Conservation (phyloP, 148 eudicot species). For the Selenicereus undatus region DNA sequence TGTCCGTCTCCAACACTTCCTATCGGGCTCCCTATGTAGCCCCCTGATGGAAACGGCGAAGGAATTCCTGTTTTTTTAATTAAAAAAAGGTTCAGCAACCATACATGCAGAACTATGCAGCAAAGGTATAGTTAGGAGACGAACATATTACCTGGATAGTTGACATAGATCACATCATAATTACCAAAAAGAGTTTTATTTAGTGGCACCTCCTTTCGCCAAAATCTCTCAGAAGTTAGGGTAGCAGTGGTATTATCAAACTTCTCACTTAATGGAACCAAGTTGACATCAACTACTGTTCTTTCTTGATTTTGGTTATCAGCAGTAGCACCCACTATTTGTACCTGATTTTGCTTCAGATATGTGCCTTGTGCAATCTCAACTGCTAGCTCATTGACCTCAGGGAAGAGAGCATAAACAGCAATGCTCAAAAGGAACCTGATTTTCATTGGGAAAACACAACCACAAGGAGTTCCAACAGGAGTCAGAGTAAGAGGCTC, state of each 20-base stretch:
- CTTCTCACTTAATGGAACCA: slow-evolving; percentile 87
- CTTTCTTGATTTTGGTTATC: slow-evolving; percentile 70
- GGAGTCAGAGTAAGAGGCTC: slow-evolving; percentile 79
- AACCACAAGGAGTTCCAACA: slow-evolving; percentile 73
- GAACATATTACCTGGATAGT: slow-evolving; percentile 67
- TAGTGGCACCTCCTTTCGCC: slow-evolving; percentile 71
- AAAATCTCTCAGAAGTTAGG: slow-evolving; percentile 69
- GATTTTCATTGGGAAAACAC: slow-evolving; percentile 90
- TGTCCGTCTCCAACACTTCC: slow-evolving; percentile 42
- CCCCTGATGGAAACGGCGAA: slow-evolving; percentile 47
- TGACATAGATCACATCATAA: slow-evolving; percentile 66
- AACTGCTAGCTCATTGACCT: slow-evolving; percentile 64
- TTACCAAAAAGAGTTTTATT: slow-evolving; percentile 80
- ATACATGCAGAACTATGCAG: slow-evolving; percentile 5
- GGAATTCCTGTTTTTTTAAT: slow-evolving; percentile 55
- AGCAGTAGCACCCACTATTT: slow-evolving; percentile 83
- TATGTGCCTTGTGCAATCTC: slow-evolving; percentile 92
- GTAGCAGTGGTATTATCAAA: slow-evolving; percentile 92
- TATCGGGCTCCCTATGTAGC: slow-evolving; percentile 36
- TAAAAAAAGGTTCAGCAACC: slow-evolving; percentile 25
- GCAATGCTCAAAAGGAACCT: slow-evolving; percentile 68
- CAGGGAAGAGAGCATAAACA: slow-evolving; percentile 68
- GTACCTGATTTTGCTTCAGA: slow-evolving; percentile 75
- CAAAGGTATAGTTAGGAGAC: not conserved
- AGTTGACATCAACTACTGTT: slow-evolving; percentile 75